These are phyloP conservation scores for Emmonsia crescens DNA, from an alignment of 2,329 filamentous ascomycete genomes.

Conservation along the genomic window DNA sequence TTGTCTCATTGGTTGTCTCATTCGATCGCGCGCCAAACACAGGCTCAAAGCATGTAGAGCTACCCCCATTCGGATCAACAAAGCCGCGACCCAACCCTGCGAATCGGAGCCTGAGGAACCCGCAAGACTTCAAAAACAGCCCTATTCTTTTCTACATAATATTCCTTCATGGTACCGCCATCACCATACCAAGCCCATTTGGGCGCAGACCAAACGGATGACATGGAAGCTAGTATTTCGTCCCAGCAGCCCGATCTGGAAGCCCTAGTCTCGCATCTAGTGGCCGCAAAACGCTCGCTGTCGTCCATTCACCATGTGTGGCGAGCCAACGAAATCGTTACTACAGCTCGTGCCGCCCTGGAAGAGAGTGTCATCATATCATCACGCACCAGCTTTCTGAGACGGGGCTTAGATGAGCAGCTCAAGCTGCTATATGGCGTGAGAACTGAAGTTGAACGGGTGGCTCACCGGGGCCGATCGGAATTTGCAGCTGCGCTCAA, in stretches of 20 bases:
- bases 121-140: neutral
- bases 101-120: neutral
- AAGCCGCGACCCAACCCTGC: neutral
- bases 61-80: neutral
- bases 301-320: conserved; percentile 73
- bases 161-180: neutral
- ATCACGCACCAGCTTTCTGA: conserved; percentile 58
- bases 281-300: conserved; percentile 77
- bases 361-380: conserved; percentile 67
- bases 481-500: conserved; percentile 41
- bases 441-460: conserved; percentile 33
- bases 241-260: conserved; percentile 44
- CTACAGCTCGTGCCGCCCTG: conserved; percentile 59
- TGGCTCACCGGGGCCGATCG: conserved; percentile 31
- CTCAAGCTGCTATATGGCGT: conserved; percentile 35
- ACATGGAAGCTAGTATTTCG: neutral
- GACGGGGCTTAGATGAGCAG: conserved; percentile 46
- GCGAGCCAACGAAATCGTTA: conserved; percentile 78
- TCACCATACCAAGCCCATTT: neutral
- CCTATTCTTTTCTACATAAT: neutral
- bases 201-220: conserved; percentile 1
- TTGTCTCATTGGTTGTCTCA: neutral
- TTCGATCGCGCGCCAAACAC: neutral
- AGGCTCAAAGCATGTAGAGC: neutral
- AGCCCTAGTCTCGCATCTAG: conserved; percentile 69